A percentile compares a stretch with the other conserved stretches of the same genome.
phyloP scores from a whole-genome alignment of 75 land plant genomes.

The Larix kaempferi region DNA sequence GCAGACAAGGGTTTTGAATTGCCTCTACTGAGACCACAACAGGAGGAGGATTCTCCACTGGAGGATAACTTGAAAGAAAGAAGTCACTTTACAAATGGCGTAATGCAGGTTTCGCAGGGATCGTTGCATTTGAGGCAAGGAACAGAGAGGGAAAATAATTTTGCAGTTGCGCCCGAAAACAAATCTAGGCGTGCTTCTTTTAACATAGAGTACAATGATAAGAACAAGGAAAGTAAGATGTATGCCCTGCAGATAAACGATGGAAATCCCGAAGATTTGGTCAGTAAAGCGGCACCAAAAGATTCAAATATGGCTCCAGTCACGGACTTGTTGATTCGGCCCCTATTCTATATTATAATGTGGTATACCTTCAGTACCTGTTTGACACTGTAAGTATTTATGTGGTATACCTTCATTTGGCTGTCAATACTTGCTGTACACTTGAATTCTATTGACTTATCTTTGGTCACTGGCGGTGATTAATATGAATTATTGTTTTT shows the following conservation, averaged over 20 bases:
- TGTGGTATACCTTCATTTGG: neutral
- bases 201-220: slow-evolving; percentile 22
- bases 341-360: slow-evolving; percentile 57
- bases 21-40: slow-evolving; percentile 18
- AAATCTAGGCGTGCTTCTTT: slow-evolving; percentile 16
- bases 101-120: neutral
- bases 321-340: slow-evolving; percentile 40
- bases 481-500: too few species aligned
- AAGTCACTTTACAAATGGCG: neutral
- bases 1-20: slow-evolving; percentile 38
- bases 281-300: neutral
- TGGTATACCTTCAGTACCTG: slow-evolving; percentile 96
- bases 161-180: neutral
- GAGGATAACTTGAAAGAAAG: neutral
- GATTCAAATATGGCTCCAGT: slow-evolving; percentile 14
- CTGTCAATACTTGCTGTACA: too few species aligned
- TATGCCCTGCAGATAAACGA: slow-evolving; percentile 6
- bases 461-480: too few species aligned
- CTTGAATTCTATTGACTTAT: too few species aligned
- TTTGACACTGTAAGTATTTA: slow-evolving; percentile 59
- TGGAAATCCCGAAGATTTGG: slow-evolving; percentile 2
- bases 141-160: neutral
- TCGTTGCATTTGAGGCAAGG: neutral
- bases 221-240: neutral
- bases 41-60: slow-evolving; percentile 8